Evolutionary conservation across 2,329 filamentous ascomycete species (phyloP).

Genomic region (Curvularia sp.): DNA sequence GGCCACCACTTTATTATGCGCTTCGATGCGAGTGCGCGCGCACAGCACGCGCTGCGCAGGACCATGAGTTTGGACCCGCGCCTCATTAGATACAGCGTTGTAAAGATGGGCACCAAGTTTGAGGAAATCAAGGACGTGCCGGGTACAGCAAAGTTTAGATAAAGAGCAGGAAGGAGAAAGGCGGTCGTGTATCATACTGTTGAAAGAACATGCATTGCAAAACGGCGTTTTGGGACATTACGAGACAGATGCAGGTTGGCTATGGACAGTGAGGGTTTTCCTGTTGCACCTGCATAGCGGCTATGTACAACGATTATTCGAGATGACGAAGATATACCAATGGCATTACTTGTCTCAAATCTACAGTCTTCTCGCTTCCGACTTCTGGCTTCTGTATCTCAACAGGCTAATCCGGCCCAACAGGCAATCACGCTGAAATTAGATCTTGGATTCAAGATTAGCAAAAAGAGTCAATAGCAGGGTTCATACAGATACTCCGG

Average conservation of each 20-base stretch:
- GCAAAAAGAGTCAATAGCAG: background rate
- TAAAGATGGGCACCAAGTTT: slow-evolving; percentile 78
- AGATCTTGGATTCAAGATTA: background rate
- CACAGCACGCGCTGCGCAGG: slow-evolving; percentile 76
- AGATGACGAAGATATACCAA: background rate
- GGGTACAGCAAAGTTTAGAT: slow-evolving; percentile 60
- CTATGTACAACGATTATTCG: background rate
- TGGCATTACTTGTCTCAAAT: background rate
- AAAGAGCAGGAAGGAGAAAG: background rate
- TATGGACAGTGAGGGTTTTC: background rate
- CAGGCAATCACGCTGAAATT: background rate
- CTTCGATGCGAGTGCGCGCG: slow-evolving; percentile 78
- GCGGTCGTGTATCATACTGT: background rate
- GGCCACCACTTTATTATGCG: slow-evolving; percentile 99
- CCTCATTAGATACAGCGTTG: slow-evolving; percentile 84
- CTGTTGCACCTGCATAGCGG: background rate
- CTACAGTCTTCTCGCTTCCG: background rate
- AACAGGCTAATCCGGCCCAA: background rate
- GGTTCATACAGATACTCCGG: background rate
- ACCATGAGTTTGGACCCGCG: slow-evolving; percentile 86
- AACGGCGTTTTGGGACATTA: slow-evolving; percentile 3
- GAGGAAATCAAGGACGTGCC: slow-evolving; percentile 66
- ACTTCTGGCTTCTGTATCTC: background rate
- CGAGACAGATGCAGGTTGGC: background rate
- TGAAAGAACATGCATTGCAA: slow-evolving; percentile 4